These are phyloP conservation scores for Saccharomycopsis malanga DNA, from an alignment of 805 yeast genomes.

Conservation along the genomic window DNA sequence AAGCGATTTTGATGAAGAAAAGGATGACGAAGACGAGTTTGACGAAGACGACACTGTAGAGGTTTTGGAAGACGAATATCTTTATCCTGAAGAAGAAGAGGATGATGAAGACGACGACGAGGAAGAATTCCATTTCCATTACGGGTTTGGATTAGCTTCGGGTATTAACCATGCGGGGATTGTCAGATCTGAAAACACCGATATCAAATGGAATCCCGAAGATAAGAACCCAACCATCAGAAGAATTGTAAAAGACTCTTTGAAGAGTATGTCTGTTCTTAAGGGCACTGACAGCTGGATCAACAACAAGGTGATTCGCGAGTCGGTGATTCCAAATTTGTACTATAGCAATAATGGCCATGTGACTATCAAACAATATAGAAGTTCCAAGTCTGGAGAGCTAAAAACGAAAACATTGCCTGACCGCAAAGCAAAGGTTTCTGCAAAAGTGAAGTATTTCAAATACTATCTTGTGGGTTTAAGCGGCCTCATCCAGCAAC, in stretches of 20 bases:
- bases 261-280: conserved; percentile 20
- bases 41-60: conserved; percentile 18
- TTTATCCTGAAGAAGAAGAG: conserved; percentile 18
- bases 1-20: conserved; percentile 15
- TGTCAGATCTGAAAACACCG: not conserved
- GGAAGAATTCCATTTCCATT: conserved; percentile 22
- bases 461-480: conserved; percentile 12
- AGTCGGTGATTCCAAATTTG: conserved; percentile 8
- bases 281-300: conserved; percentile 18
- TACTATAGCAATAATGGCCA: conserved; percentile 1
- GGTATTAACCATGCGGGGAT: not conserved
- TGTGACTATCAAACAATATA: not conserved
- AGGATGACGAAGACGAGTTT: conserved; percentile 25
- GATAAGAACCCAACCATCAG: conserved; percentile 14
- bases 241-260: conserved; percentile 19
- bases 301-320: conserved; percentile 12
- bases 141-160: not conserved
- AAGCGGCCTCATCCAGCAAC: conserved; percentile 3
- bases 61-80: conserved; percentile 26
- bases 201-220: conserved; percentile 6
- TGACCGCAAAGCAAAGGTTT: conserved; percentile 1
- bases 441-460: conserved; percentile 4
- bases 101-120: conserved; percentile 24
- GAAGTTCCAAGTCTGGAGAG: conserved; percentile 7
- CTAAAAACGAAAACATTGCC: conserved; percentile 3